Percentiles rank a stretch among this genome's conserved stretches.
Evolutionary conservation across 176 grass and related monocot species (phyloP).

Genomic region (Avena eriantha): DNA sequence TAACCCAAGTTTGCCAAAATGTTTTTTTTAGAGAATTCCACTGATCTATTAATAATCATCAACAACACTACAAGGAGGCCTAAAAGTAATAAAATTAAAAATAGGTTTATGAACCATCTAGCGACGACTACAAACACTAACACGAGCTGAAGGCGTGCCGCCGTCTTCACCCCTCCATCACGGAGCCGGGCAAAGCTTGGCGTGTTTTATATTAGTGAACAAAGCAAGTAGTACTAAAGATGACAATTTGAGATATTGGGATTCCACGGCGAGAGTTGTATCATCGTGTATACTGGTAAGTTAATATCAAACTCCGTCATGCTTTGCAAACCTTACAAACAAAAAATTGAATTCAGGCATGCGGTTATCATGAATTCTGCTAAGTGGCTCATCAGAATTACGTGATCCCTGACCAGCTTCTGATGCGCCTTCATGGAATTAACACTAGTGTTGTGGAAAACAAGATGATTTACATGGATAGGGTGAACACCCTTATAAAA

Average conservation of each 20-base stretch:
- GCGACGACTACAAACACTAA: too few relatives aligned
- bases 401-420: background rate
- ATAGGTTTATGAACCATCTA: too few relatives aligned
- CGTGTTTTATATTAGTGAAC: too few relatives aligned
- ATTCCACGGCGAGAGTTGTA: background rate
- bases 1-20: too few relatives aligned
- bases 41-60: too few relatives aligned
- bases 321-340: background rate
- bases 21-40: too few relatives aligned
- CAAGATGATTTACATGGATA: background rate
- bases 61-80: too few relatives aligned
- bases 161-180: too few relatives aligned
- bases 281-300: background rate
- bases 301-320: background rate
- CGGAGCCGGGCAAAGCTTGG: too few relatives aligned
- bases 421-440: background rate
- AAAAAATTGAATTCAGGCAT: background rate
- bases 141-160: too few relatives aligned
- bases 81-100: too few relatives aligned
- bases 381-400: background rate
- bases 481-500: background rate
- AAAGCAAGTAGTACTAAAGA: too few relatives aligned
- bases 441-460: background rate
- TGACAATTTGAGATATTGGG: background rate
- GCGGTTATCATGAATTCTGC: background rate